These are phyloP conservation scores for Saitozyma podzolica DNA, from an alignment of 768 basidiomycete species.

Conservation along the genomic window DNA sequence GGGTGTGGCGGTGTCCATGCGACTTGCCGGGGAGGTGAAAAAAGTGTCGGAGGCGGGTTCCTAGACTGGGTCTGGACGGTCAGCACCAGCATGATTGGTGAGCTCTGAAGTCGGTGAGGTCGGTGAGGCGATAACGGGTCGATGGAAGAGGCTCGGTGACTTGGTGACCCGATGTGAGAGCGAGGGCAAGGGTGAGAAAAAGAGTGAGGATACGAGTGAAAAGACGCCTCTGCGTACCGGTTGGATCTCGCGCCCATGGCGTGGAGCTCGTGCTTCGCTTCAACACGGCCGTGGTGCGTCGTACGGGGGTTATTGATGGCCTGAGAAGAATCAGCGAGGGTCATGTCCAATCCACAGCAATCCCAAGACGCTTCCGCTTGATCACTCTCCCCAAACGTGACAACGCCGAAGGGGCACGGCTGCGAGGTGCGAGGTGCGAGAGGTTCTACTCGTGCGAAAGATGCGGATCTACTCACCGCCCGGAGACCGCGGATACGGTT, in stretches of 20 bases:
- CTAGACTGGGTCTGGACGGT: slow-evolving; percentile 19
- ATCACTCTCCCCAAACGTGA: no score
- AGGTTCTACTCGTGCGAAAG: neutral
- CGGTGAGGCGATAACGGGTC: no score
- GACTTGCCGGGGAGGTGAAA: slow-evolving; percentile 27
- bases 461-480: no score
- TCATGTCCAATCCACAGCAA: no score
- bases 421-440: neutral
- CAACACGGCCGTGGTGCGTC: slow-evolving; percentile 19
- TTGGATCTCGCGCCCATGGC: slow-evolving; percentile 25
- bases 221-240: slow-evolving; percentile 12
- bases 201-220: neutral
- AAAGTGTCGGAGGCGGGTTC: slow-evolving; percentile 25
- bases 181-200: no score
- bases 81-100: no score
- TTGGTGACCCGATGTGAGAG: neutral
- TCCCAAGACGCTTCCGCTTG: no score
- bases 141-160: neutral
- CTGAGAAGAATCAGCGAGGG: slow-evolving; percentile 7
- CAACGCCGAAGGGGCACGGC: no score
- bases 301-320: slow-evolving; percentile 36
- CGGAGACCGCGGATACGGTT: no score
- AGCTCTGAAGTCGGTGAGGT: no score
- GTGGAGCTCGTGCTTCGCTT: slow-evolving; percentile 21
- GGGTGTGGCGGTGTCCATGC: slow-evolving; percentile 4